Conservation (phyloP, 2,329 filamentous ascomycete genomes). For the Microcera coccophila region DNA sequence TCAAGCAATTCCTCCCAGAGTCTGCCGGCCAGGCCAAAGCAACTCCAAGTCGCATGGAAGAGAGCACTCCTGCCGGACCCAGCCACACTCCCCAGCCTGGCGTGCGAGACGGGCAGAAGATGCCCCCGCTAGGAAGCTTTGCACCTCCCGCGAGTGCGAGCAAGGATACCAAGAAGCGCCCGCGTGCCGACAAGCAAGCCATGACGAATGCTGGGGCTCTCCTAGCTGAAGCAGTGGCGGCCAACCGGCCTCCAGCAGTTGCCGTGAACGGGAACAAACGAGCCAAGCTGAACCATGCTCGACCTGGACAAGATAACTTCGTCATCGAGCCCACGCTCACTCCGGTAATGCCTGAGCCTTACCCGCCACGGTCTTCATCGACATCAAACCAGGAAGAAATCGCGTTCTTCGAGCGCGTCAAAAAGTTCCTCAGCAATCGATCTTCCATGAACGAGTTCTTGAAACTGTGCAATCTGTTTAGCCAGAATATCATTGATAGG, state of each 20-base stretch:
- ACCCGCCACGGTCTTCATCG: conserved; percentile 69
- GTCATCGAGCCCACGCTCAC: conserved; percentile 82
- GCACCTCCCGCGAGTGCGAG: conserved; percentile 74
- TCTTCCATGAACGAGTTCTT: conserved; percentile 92
- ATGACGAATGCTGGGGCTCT: conserved; percentile 44
- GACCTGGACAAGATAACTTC: conserved; percentile 55
- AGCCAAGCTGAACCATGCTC: conserved; percentile 69
- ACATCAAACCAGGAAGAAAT: conserved; percentile 82
- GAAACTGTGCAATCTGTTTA: conserved; percentile 94
- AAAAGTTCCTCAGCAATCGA: conserved; percentile 93
- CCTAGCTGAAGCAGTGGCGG: conserved; percentile 40
- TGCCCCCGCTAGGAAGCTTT: conserved; percentile 94
- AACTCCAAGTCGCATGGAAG: conserved; percentile 57
- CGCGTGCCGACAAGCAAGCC: conserved; percentile 55
- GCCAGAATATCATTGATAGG: conserved; percentile 85
- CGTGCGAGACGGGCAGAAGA: conserved; percentile 62
- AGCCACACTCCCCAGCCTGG: conserved; percentile 55
- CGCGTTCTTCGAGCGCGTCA: conserved; percentile 90
- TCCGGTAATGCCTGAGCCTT: conserved; percentile 80
- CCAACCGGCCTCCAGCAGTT: conserved; percentile 30
- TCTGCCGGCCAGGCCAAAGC: conserved; percentile 58
- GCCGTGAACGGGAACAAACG: conserved; percentile 53
- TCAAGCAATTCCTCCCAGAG: conserved; percentile 97
- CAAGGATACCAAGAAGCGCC: conserved; percentile 88
- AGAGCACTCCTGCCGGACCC: conserved; percentile 37